A percentile compares a stretch with the other conserved stretches of the same genome.
Evolutionary conservation across 768 basidiomycete species (phyloP).

Genomic region (Tricholoma furcatifolium): DNA sequence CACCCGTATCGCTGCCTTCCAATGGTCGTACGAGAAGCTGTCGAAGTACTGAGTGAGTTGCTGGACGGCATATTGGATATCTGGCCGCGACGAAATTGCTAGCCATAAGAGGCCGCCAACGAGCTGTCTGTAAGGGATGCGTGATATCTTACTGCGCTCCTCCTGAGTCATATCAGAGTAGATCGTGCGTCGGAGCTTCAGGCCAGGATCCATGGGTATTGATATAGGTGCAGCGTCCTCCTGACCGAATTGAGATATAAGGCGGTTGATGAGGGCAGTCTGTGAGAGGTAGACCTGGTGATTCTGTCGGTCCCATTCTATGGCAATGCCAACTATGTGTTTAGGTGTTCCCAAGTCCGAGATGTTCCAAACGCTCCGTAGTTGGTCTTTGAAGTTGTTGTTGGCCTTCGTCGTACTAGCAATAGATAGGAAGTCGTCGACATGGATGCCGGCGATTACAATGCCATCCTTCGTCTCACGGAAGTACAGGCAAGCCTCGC

Average conservation of each 20-base stretch:
- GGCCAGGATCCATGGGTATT: too few species aligned
- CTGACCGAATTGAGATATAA: conserved; percentile 18
- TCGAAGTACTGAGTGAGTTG: too few species aligned
- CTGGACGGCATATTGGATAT: conserved; percentile 25
- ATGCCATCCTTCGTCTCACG: neutral
- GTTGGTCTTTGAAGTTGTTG: conserved; percentile 21
- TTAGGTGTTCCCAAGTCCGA: too few species aligned
- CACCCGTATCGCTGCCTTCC: neutral
- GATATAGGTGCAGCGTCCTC: conserved; percentile 12
- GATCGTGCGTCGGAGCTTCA: conserved; percentile 8
- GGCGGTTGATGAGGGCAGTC: too few species aligned
- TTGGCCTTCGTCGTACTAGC: conserved; percentile 10
- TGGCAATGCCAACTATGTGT: too few species aligned
- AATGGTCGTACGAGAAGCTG: conserved; percentile 14
- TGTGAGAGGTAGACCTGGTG: too few species aligned
- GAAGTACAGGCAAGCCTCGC: too few species aligned
- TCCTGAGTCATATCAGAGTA: neutral
- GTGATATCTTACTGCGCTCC: neutral
- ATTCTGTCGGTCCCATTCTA: conserved; percentile 13
- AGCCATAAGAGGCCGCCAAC: conserved; percentile 20
- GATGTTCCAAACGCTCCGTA: too few species aligned
- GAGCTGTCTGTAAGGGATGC: conserved; percentile 3
- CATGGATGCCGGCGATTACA: conserved; percentile 22
- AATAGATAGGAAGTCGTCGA: too few species aligned
- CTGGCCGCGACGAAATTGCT: conserved; percentile 20